Evolutionary conservation across 176 grass and related monocot genomes (phyloP).

Genomic region (Juncus inflexus): DNA sequence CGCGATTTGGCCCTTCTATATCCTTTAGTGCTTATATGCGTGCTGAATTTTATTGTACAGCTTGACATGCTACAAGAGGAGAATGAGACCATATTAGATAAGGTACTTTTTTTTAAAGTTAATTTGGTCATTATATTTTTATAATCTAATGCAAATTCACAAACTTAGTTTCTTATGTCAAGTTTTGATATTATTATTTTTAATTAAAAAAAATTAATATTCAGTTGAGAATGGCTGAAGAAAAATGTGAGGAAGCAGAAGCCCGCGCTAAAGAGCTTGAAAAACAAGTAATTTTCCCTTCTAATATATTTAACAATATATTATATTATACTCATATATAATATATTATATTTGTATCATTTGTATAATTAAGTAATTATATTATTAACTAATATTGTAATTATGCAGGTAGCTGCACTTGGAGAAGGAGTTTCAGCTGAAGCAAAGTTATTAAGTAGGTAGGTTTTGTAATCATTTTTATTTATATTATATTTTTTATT

Average conservation of each 20-base stretch:
- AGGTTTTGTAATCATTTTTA: slow-evolving; percentile 25
- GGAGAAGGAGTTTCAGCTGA: slow-evolving; percentile 95
- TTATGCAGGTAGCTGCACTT: slow-evolving; percentile 90
- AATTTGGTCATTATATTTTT: neutral
- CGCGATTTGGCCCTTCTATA: slow-evolving; percentile 9
- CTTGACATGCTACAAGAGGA: slow-evolving; percentile 99
- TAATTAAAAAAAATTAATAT: too few relatives aligned
- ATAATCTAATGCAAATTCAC: neutral
- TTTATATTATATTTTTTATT: slow-evolving; percentile 30
- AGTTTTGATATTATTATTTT: too few relatives aligned
- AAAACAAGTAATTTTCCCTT: slow-evolving; percentile 62
- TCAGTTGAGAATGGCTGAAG: slow-evolving; percentile 93
- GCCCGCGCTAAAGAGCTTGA: slow-evolving; percentile 90
- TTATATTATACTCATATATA: too few relatives aligned
- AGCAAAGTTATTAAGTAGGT: slow-evolving; percentile 95
- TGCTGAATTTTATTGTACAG: slow-evolving; percentile 39
- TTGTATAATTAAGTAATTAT: slow-evolving; percentile 14
- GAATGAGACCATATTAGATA: slow-evolving; percentile 85
- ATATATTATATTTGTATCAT: slow-evolving; percentile 3
- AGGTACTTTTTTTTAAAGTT: slow-evolving; percentile 45
- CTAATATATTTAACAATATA: too few relatives aligned
- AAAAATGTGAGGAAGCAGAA: slow-evolving; percentile 82
- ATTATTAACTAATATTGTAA: too few relatives aligned
- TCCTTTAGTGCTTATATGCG: too few relatives aligned
- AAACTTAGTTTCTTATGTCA: too few relatives aligned